phyloP scores from a whole-genome alignment of 2,329 filamentous ascomycete species.

The Tolypocladium pustulatum region DNA sequence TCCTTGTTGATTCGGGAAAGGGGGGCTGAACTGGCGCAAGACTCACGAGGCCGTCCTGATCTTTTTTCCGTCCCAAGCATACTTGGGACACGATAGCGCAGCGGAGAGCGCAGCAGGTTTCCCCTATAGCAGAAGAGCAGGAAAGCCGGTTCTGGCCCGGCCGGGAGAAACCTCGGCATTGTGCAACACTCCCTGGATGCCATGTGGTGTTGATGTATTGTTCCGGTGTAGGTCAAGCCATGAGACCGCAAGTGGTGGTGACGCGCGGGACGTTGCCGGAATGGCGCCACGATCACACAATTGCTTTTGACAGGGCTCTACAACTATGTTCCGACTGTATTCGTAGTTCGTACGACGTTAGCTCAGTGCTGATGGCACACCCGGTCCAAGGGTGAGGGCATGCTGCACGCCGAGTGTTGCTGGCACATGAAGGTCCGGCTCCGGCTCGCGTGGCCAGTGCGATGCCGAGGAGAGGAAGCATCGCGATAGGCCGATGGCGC shows the following conservation, averaged over 20 bases:
- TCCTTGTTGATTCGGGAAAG: too few relatives aligned
- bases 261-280: neutral
- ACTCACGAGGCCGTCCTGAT: neutral
- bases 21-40: neutral
- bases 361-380: neutral
- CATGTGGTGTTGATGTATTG: neutral
- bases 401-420: neutral
- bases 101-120: neutral
- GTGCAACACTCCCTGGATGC: slow-evolving; percentile 1
- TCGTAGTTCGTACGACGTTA: neutral
- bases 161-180: neutral
- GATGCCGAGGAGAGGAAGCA: slow-evolving; percentile 1
- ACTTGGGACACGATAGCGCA: neutral
- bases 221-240: neutral
- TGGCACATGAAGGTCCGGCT: neutral
- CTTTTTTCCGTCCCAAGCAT: neutral
- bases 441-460: neutral
- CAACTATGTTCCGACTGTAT: slow-evolving; percentile 3
- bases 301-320: slow-evolving; percentile 1
- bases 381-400: neutral
- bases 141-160: neutral
- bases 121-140: neutral
- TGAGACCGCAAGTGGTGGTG: neutral
- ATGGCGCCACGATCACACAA: slow-evolving; percentile 3
- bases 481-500: slow-evolving; percentile 1